Percentiles rank a stretch among this genome's conserved stretches.
These are phyloP conservation scores for Nitzschia sp. DNA, from an alignment of 108 stramenopile species.

Conservation along the genomic window DNA sequence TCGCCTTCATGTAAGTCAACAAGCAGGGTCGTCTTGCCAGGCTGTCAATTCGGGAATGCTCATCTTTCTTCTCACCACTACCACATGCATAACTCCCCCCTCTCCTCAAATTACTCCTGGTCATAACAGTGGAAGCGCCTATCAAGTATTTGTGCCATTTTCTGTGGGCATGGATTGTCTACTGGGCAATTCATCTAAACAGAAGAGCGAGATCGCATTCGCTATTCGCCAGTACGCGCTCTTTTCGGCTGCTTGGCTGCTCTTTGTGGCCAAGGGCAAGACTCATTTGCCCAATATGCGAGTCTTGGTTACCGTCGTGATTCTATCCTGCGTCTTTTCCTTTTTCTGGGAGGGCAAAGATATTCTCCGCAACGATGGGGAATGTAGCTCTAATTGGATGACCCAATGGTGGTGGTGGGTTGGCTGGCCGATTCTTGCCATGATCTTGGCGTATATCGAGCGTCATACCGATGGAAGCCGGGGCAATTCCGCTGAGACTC, in stretches of 20 bases:
- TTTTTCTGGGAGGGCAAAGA: background rate
- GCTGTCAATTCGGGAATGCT: no score
- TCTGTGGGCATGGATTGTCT: background rate
- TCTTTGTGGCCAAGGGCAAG: slow-evolving; percentile 2
- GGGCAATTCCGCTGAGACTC: background rate
- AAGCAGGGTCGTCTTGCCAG: no score
- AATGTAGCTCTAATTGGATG: background rate
- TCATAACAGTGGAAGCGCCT: background rate
- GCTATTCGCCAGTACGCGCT: background rate
- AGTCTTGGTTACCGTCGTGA: background rate
- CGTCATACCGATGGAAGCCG: background rate
- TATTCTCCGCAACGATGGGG: background rate
- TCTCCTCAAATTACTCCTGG: background rate
- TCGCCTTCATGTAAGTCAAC: background rate
- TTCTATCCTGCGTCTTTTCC: background rate
- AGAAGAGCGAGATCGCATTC: background rate
- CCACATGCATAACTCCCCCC: background rate
- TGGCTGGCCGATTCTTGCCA: background rate
- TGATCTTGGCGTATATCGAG: background rate
- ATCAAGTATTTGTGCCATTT: background rate
- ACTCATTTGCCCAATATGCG: background rate
- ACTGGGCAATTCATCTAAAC: background rate
- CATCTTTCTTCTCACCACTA: no score
- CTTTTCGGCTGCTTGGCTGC: background rate
- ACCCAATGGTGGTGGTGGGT: background rate